Evolutionary conservation across 1,139 yeast genomes (phyloP).

Genomic region (Kodamaea derodonti): DNA sequence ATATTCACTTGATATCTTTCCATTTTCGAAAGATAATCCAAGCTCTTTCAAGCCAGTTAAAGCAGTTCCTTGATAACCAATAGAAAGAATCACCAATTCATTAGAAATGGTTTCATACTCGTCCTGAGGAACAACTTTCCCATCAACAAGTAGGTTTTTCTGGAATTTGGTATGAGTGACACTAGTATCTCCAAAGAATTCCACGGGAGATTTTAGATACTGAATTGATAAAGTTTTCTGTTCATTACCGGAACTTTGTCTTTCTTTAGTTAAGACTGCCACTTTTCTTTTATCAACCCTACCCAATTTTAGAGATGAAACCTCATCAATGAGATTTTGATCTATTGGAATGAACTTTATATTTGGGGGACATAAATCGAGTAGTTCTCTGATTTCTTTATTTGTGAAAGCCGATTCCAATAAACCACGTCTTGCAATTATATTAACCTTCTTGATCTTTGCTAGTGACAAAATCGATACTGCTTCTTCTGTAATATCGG

Average conservation of each 20-base stretch:
- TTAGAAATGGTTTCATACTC: constrained; percentile 36
- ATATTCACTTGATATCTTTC: constrained; percentile 53
- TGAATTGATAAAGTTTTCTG: constrained; percentile 60
- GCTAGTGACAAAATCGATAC: constrained; percentile 48
- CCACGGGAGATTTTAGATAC: constrained; percentile 65
- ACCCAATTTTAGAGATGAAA: constrained; percentile 44
- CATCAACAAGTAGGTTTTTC: constrained; percentile 39
- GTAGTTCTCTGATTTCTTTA: constrained; percentile 83
- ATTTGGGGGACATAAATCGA: constrained; percentile 46
- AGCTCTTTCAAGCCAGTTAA: constrained; percentile 53
- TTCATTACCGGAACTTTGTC: constrained; percentile 6
- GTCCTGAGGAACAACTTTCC: constrained; percentile 35
- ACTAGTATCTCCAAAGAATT: constrained; percentile 36
- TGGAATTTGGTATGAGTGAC: constrained; percentile 48
- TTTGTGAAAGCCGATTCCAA: constrained; percentile 85
- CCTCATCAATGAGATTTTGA: constrained; percentile 35
- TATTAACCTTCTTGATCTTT: constrained; percentile 56
- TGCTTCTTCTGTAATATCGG: constrained; percentile 74
- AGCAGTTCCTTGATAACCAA: constrained; percentile 78
- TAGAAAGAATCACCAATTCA: constrained; percentile 75
- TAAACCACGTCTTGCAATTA: constrained; percentile 85
- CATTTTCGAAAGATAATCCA: constrained; percentile 57
- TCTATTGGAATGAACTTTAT: constrained; percentile 55
- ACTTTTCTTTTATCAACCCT: constrained; percentile 70
- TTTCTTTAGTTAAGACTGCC: constrained; percentile 51